These are phyloP conservation scores for Glarea lozoyensis DNA, from an alignment of 495 filamentous ascomycete genomes.

Conservation along the genomic window DNA sequence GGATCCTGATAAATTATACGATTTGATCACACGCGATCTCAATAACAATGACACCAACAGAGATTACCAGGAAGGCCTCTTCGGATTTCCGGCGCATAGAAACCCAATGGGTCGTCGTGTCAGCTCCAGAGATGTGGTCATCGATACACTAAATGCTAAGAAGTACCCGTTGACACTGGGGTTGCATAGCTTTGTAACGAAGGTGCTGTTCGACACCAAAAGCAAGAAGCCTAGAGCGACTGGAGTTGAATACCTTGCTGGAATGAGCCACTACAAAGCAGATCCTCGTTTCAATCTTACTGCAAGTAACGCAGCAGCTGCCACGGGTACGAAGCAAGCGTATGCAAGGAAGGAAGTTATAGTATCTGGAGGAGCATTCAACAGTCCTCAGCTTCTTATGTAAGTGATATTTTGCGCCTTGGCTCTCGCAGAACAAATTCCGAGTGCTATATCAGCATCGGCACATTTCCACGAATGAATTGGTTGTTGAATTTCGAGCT, in stretches of 20 bases:
- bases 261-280: constrained; percentile 49
- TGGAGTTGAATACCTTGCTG: constrained; percentile 53
- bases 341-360: constrained; percentile 52
- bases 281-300: constrained; percentile 35
- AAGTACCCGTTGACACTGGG: constrained; percentile 50
- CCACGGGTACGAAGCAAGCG: too few relatives aligned
- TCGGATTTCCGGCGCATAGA: constrained; percentile 28
- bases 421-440: too few relatives aligned
- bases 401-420: too few relatives aligned
- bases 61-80: constrained; percentile 36
- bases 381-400: constrained; percentile 44
- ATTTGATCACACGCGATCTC: constrained; percentile 33
- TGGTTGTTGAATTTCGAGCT: too few relatives aligned
- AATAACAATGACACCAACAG: constrained; percentile 41
- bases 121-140: constrained; percentile 44
- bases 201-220: constrained; percentile 40
- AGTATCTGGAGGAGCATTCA: constrained; percentile 49
- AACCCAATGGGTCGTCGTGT: constrained; percentile 33
- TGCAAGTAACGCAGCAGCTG: too few relatives aligned
- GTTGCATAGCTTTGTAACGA: constrained; percentile 54
- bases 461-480: too few relatives aligned
- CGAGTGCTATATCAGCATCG: too few relatives aligned
- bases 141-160: constrained; percentile 40
- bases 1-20: constrained; percentile 4
- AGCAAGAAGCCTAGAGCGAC: constrained; percentile 37